These are phyloP conservation scores for Pelargonium cotyledonis DNA, from an alignment of 441 rosid genomes.

Conservation along the genomic window DNA sequence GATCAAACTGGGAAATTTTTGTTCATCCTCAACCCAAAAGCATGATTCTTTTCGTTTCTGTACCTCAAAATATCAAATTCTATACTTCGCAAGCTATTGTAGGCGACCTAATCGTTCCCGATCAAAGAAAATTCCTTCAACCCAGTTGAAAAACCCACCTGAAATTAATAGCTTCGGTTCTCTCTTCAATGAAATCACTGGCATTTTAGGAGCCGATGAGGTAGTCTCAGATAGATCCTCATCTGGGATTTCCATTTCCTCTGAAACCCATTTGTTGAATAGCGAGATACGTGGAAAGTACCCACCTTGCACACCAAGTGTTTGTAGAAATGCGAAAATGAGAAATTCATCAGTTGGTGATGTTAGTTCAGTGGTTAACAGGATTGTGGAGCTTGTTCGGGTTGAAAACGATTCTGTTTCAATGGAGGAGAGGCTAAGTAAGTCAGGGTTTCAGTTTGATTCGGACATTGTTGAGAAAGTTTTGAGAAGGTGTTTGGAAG, in stretches of 20 bases:
- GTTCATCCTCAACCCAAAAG: conserved; percentile 13
- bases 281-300: background rate
- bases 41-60: conserved; percentile 5
- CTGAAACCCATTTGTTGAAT: conserved; percentile 9
- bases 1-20: conserved; percentile 20
- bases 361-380: conserved; percentile 41
- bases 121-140: conserved; percentile 15
- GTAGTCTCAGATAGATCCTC: conserved; percentile 24
- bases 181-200: conserved; percentile 51
- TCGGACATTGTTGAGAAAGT: conserved; percentile 60
- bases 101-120: conserved; percentile 32
- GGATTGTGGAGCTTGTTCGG: conserved; percentile 47
- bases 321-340: conserved; percentile 42
- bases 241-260: conserved; percentile 24
- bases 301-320: conserved; percentile 31
- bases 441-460: conserved; percentile 35
- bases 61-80: conserved; percentile 12
- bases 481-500: conserved; percentile 62
- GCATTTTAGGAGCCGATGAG: conserved; percentile 41
- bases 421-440: conserved; percentile 60
- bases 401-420: conserved; percentile 30
- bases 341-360: conserved; percentile 27
- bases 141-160: conserved; percentile 27
- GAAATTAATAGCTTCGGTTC: conserved; percentile 32
- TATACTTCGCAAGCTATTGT: conserved; percentile 32